Base-by-base conservation (phyloP, 495 filamentous ascomycete species). In the Penicillium chermesinum region DNA sequence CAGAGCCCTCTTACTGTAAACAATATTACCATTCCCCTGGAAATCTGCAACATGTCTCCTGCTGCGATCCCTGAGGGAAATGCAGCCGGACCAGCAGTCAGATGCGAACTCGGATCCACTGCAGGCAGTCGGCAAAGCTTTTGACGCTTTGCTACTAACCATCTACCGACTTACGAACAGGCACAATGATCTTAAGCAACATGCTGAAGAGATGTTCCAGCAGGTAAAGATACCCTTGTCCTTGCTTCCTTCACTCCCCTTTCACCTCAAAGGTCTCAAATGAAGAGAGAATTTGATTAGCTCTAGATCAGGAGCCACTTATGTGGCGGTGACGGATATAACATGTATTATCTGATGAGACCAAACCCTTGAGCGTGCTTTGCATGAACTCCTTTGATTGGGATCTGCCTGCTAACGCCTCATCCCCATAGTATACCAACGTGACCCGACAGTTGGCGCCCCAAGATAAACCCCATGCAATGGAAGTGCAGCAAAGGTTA, bases 301-400 rank as follows among this genome's bases (percentile, higher is more conserved):
- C 76, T 79, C 76, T 79, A 79, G 76, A 79, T 79, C 75, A 75
- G 67, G 65, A 78, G 73, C 64, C 67, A 50, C 46, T 38, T 38
- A 39, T 61, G 70, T 67, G 68, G 63, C 66, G 57, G 48, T 76
- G 76, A 79, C 72, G 54, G 73, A 76, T 58, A n/a, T 63, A 62
- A 61, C 67, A 71, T 75, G 66, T 75, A 77, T 73, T 76, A 74
- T 71, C 70, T 70, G 71, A 76, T 54, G 63, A 71, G 68, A 69
- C 56, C 47, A 55, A 30, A 38, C 16, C 40, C 53, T 50, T 39
- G 25, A 44, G 38, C 49, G 30, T 44, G 18, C n/a, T 22, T 36
- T 21, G n/a, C 25, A 48, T 15, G 9, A 46, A 15, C 22, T n/a
- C n/a, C n/a, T n/a, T 36, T 33, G 34, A 34, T 33, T 37, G 39